A percentile compares a stretch with the other conserved stretches of the same genome.
These are phyloP conservation scores for Brassica cretica DNA, from an alignment of 345 rosid species.

Conservation along the genomic window DNA sequence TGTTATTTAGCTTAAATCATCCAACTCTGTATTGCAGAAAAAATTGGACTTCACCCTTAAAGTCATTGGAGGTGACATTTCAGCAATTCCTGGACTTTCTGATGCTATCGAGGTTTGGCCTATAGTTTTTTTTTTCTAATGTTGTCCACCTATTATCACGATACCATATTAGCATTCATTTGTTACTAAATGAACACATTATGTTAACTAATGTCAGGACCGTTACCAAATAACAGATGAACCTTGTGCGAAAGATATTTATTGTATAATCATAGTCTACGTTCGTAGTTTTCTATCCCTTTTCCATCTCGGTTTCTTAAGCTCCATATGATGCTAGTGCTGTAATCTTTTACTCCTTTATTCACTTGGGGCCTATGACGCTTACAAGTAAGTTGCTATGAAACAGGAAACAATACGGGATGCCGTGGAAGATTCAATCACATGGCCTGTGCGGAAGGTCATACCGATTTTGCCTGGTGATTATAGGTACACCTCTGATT, in stretches of 20 bases:
- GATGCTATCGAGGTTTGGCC: slow-evolving; percentile 88
- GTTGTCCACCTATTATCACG: background rate
- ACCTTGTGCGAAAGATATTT: slow-evolving; percentile 2
- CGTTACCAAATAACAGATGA: slow-evolving; percentile 2
- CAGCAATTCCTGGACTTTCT: slow-evolving; percentile 82
- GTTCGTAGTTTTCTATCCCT: slow-evolving; percentile 5
- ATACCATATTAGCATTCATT: slow-evolving; percentile 1
- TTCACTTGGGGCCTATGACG: slow-evolving; percentile 11
- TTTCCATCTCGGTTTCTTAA: slow-evolving; percentile 16
- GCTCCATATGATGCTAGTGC: slow-evolving; percentile 14
- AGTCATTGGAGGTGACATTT: slow-evolving; percentile 92
- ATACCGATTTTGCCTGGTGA: slow-evolving; percentile 97
- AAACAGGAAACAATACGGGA: slow-evolving; percentile 83
- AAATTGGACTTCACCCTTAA: slow-evolving; percentile 87
- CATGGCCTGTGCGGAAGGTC: slow-evolving; percentile 98
- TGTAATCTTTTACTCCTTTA: slow-evolving; percentile 1
- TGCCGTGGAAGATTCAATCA: slow-evolving; percentile 95
- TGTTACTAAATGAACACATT: background rate
- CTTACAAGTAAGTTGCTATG: slow-evolving; percentile 27
- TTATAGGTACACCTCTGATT: slow-evolving; percentile 64
- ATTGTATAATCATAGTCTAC: background rate
- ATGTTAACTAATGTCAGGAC: background rate
- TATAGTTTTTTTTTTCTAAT: slow-evolving; percentile 6
- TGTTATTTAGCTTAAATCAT: slow-evolving; percentile 9
- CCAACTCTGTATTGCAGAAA: slow-evolving; percentile 63